Conservation (phyloP, 148 eudicot species). For the Vaccinium vitisidaea region DNA sequence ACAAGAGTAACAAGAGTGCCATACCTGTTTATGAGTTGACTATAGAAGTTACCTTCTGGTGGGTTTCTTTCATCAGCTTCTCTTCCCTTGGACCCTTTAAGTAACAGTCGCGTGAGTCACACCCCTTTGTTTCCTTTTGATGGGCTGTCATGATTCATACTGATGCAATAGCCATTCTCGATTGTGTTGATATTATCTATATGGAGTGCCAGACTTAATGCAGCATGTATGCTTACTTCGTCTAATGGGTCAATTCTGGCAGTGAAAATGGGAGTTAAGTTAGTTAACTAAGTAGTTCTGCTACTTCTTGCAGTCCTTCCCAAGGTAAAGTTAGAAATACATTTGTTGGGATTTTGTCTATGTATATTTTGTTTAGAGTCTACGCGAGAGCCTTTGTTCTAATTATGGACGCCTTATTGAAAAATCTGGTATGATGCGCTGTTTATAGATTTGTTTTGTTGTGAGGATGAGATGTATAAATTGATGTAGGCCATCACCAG, state of each 20-base stretch:
- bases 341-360: neutral
- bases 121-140: neutral
- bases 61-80: neutral
- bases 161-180: too few species aligned
- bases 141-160: neutral
- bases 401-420: neutral
- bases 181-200: neutral
- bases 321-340: neutral
- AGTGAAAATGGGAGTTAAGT: neutral
- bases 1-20: neutral
- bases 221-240: neutral
- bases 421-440: neutral
- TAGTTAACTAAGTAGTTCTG: too few species aligned
- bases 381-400: neutral
- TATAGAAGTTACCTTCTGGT: neutral
- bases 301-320: neutral
- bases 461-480: neutral
- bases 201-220: neutral
- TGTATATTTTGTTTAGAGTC: neutral
- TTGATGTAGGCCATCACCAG: neutral
- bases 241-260: neutral
- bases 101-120: too few species aligned
- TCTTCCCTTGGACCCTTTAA: neutral
- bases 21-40: neutral
- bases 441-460: neutral